phyloP scores from a whole-genome alignment of 1,284 basidiomycete genomes.

The Naganishia cerealis region DNA sequence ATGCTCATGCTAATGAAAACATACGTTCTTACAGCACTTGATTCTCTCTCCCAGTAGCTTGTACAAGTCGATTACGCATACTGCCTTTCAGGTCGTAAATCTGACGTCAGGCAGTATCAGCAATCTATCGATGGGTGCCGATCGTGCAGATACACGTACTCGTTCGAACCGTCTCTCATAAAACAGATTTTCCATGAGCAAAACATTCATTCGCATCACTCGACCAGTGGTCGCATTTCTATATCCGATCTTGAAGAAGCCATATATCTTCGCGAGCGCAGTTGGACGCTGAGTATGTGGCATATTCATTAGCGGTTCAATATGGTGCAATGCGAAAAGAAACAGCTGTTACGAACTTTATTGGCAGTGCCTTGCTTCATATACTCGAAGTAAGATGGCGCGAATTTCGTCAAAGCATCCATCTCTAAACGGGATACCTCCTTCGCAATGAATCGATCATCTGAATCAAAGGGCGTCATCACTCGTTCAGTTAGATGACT shows the following conservation, averaged over 20 bases:
- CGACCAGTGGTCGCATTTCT: constrained; percentile 75
- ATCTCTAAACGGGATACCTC: constrained; percentile 89
- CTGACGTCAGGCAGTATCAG: constrained; percentile 52
- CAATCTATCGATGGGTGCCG: neutral
- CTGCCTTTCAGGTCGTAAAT: constrained; percentile 95
- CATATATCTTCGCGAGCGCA: constrained; percentile 93
- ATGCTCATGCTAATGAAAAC: too few species aligned
- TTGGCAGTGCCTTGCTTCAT: constrained; percentile 66
- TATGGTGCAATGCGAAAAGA: neutral
- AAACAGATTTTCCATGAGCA: constrained; percentile 98
- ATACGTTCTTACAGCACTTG: constrained; percentile 68
- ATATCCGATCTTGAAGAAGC: constrained; percentile 93
- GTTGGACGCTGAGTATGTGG: constrained; percentile 70
- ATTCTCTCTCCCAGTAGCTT: constrained; percentile 83
- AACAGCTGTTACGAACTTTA: constrained; percentile 23
- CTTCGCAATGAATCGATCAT: constrained; percentile 98
- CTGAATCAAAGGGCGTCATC: constrained; percentile 54
- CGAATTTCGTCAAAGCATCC: constrained; percentile 94
- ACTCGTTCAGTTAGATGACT: neutral
- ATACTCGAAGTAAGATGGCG: constrained; percentile 96
- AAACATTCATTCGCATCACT: constrained; percentile 85
- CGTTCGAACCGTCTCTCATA: constrained; percentile 85
- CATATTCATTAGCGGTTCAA: neutral
- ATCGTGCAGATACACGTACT: constrained; percentile 55
- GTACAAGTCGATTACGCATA: constrained; percentile 84